Percentiles rank a stretch among this genome's conserved stretches.
Conservation (phyloP, 805 yeast genomes). For the Myxozyma geophila region DNA sequence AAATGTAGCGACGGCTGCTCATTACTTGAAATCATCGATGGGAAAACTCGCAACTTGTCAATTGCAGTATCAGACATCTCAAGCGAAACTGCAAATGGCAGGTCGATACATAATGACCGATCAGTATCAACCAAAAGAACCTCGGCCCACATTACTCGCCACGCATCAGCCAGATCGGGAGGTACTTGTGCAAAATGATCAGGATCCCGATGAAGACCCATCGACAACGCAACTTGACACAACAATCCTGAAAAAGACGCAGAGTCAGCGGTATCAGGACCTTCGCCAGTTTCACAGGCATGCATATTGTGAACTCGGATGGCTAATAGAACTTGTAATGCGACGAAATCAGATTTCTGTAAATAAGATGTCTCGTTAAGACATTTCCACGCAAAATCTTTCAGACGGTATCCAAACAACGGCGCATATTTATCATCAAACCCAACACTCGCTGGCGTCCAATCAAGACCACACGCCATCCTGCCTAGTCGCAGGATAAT, state of each 20-base stretch:
- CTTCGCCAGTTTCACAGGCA: constrained; percentile 36
- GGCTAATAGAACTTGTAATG: constrained; percentile 32
- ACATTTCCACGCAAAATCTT: constrained; percentile 30
- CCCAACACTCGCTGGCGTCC: constrained; percentile 34
- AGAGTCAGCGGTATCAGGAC: constrained; percentile 35
- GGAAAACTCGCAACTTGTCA: constrained; percentile 5
- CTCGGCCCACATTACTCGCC: constrained; percentile 41
- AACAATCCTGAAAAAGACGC: constrained; percentile 34
- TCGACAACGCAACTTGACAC: constrained; percentile 38
- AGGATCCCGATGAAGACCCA: constrained; percentile 44
- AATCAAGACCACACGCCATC: constrained; percentile 32
- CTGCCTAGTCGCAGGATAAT: constrained; percentile 36
- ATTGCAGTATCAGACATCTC: constrained; percentile 30
- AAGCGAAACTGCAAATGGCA: constrained; percentile 30
- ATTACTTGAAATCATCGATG: constrained; percentile 1
- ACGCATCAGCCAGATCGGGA: constrained; percentile 29
- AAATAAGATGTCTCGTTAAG: constrained; percentile 23
- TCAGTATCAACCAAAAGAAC: constrained; percentile 37
- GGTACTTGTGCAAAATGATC: constrained; percentile 32
- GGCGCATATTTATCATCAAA: constrained; percentile 26
- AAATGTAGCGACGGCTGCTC: constrained; percentile 31
- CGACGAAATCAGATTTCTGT: constrained; percentile 25
- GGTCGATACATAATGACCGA: constrained; percentile 32
- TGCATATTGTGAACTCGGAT: constrained; percentile 38
- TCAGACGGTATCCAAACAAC: constrained; percentile 14